A percentile compares a stretch with the other conserved stretches of the same genome.
Evolutionary conservation across 2,329 filamentous ascomycete genomes (phyloP).

Genomic region (Diplodia seriata): DNA sequence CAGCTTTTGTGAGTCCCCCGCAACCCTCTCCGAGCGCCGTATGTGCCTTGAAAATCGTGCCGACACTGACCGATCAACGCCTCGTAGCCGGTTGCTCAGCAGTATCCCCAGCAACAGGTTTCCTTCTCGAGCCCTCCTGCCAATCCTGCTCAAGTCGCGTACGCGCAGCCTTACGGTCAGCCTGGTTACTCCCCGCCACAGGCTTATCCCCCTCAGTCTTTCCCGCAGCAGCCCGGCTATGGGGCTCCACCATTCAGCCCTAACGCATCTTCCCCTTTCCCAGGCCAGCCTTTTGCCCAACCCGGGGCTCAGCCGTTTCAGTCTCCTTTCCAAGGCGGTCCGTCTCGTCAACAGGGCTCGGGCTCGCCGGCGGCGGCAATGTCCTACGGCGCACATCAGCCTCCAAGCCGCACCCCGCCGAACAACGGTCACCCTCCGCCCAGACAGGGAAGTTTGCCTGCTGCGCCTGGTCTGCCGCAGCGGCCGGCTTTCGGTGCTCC

Average conservation of each 20-base stretch:
- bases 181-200: constrained; percentile 36
- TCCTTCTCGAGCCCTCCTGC: constrained; percentile 46
- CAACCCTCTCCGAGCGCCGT: not conserved
- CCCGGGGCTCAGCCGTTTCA: constrained; percentile 40
- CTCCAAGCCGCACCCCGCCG: constrained; percentile 51
- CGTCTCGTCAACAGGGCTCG: constrained; percentile 36
- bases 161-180: constrained; percentile 52
- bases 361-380: constrained; percentile 39
- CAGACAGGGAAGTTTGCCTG: constrained; percentile 60
- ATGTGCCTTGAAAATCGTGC: not conserved
- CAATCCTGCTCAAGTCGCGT: constrained; percentile 40
- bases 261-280: constrained; percentile 43
- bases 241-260: constrained; percentile 39
- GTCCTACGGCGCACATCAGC: constrained; percentile 52
- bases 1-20: constrained; percentile 63
- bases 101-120: constrained; percentile 31
- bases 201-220: constrained; percentile 33
- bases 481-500: constrained; percentile 65
- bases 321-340: constrained; percentile 37
- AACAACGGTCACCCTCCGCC: constrained; percentile 39
- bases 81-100: constrained; percentile 21
- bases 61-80: constrained; percentile 5
- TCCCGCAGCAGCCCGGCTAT: constrained; percentile 31
- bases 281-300: constrained; percentile 42
- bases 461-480: constrained; percentile 65